These are phyloP conservation scores for Penicillium polonicum DNA, from an alignment of 2,329 filamentous ascomycete genomes.

Conservation along the genomic window DNA sequence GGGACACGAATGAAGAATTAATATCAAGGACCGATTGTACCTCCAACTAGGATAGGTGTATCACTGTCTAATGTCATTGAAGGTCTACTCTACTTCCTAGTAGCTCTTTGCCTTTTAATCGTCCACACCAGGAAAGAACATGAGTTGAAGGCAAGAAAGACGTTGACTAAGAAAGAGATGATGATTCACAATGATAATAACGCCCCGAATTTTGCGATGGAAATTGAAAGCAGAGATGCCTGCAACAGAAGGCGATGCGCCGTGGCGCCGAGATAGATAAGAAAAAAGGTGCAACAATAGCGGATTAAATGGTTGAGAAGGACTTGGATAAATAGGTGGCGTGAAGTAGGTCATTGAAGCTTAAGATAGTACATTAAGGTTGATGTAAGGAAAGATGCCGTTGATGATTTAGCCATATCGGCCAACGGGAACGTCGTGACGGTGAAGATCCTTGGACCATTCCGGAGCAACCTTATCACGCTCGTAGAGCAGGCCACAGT, in stretches of 20 bases:
- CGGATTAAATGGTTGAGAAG: slow-evolving; percentile 3
- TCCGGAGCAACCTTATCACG: slow-evolving; percentile 79
- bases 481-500: slow-evolving; percentile 87
- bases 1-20: not conserved
- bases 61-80: not conserved
- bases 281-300: not conserved
- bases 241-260: not conserved
- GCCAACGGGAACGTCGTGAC: slow-evolving; percentile 42
- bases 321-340: slow-evolving; percentile 3
- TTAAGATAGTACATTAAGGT: slow-evolving; percentile 6
- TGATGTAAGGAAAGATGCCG: not conserved
- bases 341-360: slow-evolving; percentile 9
- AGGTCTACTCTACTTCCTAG: not conserved
- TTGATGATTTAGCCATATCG: slow-evolving; percentile 26
- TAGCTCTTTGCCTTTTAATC: not conserved
- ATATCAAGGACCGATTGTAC: not conserved
- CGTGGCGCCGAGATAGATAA: not conserved
- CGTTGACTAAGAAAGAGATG: not conserved
- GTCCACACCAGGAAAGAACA: not conserved
- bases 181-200: not conserved
- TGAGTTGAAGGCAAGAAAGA: not conserved
- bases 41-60: not conserved
- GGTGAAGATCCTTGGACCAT: slow-evolving; percentile 71
- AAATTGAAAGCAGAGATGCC: not conserved
- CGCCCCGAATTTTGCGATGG: not conserved